These are phyloP conservation scores for Arachnopeziza araneosa DNA, from an alignment of 2,329 filamentous ascomycete species.

Conservation along the genomic window DNA sequence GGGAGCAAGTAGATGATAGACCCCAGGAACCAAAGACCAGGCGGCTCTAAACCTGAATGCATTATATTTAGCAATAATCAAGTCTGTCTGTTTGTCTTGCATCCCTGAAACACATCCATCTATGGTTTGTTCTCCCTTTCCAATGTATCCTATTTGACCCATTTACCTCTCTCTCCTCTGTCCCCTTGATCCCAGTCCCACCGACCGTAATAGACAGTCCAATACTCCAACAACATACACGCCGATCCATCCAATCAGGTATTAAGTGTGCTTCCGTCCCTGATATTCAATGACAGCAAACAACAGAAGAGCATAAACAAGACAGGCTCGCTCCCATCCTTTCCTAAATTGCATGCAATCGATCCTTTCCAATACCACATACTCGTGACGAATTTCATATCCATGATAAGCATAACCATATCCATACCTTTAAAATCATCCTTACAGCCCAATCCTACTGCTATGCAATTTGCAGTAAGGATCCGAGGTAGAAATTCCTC, in stretches of 20 bases:
- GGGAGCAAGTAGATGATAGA: too few species aligned
- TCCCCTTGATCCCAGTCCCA: neutral
- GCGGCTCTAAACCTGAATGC: neutral
- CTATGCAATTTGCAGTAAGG: neutral
- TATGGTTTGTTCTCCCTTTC: neutral
- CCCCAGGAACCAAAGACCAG: too few species aligned
- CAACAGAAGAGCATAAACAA: neutral
- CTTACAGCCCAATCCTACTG: constrained; percentile 8
- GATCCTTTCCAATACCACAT: constrained; percentile 7
- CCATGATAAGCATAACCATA: neutral
- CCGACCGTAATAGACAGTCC: neutral
- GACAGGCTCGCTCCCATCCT: neutral
- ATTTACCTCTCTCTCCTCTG: neutral
- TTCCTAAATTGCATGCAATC: constrained; percentile 1
- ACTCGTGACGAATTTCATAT: constrained; percentile 11
- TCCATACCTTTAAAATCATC: constrained; percentile 3
- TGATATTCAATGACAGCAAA: neutral
- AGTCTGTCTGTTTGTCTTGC: neutral
- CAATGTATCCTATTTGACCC: neutral
- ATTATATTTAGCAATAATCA: neutral
- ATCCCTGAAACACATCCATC: constrained; percentile 1
- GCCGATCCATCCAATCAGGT: neutral
- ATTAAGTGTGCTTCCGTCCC: neutral
- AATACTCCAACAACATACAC: neutral
- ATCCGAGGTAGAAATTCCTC: neutral